Evolutionary conservation across 805 yeast species (phyloP).

Genomic region (Ogataea wickerhamii): DNA sequence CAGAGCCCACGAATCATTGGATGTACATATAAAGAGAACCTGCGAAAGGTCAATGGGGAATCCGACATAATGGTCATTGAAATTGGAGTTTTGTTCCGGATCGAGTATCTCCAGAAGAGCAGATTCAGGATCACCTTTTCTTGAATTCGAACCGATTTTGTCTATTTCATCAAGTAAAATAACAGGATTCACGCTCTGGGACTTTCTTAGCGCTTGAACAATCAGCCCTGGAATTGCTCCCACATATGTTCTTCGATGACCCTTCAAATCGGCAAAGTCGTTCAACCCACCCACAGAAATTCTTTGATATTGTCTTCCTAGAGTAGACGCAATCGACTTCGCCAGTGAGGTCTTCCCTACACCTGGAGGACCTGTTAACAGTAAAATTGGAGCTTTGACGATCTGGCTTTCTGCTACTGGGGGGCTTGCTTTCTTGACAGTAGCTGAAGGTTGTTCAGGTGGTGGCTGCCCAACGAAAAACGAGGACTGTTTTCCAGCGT

Average conservation of each 20-base stretch:
- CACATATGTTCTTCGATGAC: conserved; percentile 86
- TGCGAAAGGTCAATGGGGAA: conserved; percentile 83
- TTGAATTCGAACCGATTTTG: conserved; percentile 38
- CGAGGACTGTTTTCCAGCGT: not conserved
- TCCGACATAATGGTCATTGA: conserved; percentile 80
- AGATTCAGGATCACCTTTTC: conserved; percentile 80
- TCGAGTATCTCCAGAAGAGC: conserved; percentile 85
- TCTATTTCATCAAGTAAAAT: conserved; percentile 83
- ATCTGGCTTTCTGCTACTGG: not conserved
- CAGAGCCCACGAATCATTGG: conserved; percentile 68
- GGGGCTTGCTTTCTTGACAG: not conserved
- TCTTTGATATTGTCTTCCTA: conserved; percentile 73
- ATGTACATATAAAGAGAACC: conserved; percentile 80
- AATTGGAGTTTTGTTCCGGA: conserved; percentile 79
- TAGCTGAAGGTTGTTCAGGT: not conserved
- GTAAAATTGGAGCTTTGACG: conserved; percentile 61
- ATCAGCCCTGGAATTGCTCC: conserved; percentile 90
- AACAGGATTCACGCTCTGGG: conserved; percentile 78
- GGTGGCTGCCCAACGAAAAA: not conserved
- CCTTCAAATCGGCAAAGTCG: conserved; percentile 86
- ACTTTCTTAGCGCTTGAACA: conserved; percentile 70
- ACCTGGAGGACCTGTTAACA: conserved; percentile 91
- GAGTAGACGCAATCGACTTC: conserved; percentile 69
- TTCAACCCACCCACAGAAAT: conserved; percentile 83
- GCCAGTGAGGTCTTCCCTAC: conserved; percentile 90